phyloP scores from a whole-genome alignment of 2,329 filamentous ascomycete genomes.

The Cyphellophora attinorum region DNA sequence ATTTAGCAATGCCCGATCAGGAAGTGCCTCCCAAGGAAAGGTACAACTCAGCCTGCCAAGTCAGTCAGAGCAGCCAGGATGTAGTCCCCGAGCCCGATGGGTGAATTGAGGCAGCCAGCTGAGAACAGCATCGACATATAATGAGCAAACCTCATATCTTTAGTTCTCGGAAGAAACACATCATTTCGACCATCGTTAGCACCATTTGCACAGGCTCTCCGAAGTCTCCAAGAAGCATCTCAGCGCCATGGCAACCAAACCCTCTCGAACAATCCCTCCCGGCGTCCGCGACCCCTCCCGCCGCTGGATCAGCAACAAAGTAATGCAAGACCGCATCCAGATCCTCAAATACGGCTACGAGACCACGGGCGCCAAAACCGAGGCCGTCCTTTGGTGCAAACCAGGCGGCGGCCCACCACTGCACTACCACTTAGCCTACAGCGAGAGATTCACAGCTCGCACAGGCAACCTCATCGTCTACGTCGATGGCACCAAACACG shows the following conservation, averaged over 20 bases:
- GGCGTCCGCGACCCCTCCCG: slow-evolving; percentile 7
- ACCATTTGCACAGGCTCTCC: no score
- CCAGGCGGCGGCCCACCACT: slow-evolving; percentile 13
- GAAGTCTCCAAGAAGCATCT: no score
- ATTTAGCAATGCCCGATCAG: no score
- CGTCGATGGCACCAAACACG: slow-evolving; percentile 2
- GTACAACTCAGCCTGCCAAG: no score
- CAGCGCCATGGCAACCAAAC: slow-evolving; percentile 2
- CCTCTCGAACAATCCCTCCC: slow-evolving; percentile 8
- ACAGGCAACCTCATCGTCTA: slow-evolving; percentile 6
- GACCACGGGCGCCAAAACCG: slow-evolving; percentile 6
- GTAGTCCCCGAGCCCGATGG: no score
- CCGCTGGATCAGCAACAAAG: slow-evolving; percentile 11
- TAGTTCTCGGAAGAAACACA: no score
- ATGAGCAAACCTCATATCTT: no score
- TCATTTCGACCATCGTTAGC: no score
- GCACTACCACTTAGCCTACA: slow-evolving; percentile 14
- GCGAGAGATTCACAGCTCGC: slow-evolving; percentile 10
- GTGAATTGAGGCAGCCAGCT: no score
- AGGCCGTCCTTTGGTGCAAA: slow-evolving; percentile 6
- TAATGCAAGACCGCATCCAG: slow-evolving; percentile 9
- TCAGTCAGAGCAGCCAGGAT: no score
- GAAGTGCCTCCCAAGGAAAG: no score
- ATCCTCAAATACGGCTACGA: slow-evolving; percentile 12
- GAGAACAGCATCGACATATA: no score